Base-by-base conservation (phyloP, 129 eudicot genomes). In the Tagetes erecta region DNA sequence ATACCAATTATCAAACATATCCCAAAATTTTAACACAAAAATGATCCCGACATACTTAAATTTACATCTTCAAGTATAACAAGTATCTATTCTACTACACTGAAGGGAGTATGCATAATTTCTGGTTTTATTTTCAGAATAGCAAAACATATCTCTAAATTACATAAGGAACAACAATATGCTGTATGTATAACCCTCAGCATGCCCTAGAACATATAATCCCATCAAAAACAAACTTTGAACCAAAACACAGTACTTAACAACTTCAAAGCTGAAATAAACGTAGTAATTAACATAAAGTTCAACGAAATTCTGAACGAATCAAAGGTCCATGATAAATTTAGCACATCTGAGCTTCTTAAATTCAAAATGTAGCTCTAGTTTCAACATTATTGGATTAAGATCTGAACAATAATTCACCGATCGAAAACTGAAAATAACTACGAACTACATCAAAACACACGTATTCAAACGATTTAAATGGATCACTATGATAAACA, bases 391-490 rank as follows among this genome's bases (percentile, higher is more conserved):
- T 62, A 71, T 35, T 12, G 35, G 72, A 53, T 39, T 36, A 20
- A 55, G 78, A 79, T 65, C 73, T 13, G 49, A 53, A 27, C 30
- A 8, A 50, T 14, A 11, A 72, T 35, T 65, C 7, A 64, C 35
- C 46, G n/a, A 52, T 63, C 14, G 6, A 40, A 39, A 9, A 75
- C 52, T 40, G 10, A 65, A 39, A 5, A 62, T 35, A 69, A 68
- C 44, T 62, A 57, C 44, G 50, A 76, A 67, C 27, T 34, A 45
- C 62, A 53, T 39, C 8, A 34, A 47, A n/a, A 2, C 37, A 72
- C 64, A 33, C 64, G 60, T 42, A 52, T 51, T 64, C 67, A 53
- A 52, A 64, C 62, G 41, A 72, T 72, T 52, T 45, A 72, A 71
- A 64, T 9, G 31, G 6, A 67, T 11, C 67, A 72, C 76, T 27